Percentiles rank a stretch among this genome's conserved stretches.
phyloP scores from a whole-genome alignment of 78 protist species.

The Cavenderia fasciculata region DNA sequence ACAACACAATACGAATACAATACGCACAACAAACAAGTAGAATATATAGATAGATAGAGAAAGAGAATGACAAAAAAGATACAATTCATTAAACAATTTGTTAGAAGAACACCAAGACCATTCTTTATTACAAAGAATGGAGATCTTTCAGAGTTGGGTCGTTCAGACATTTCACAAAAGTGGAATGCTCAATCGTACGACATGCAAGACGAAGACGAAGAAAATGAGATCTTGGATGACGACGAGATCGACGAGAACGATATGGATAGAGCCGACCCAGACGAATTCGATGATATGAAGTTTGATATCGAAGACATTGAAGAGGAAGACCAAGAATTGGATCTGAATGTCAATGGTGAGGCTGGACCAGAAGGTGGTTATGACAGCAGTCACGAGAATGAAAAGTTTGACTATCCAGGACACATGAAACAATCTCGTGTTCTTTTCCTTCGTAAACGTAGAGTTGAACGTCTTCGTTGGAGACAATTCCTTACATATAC shows the following conservation, averaged over 20 bases:
- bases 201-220: no score
- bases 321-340: no score
- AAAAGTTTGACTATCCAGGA: not conserved
- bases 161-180: no score
- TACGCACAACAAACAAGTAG: no score
- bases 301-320: no score
- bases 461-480: slow-evolving; percentile 11
- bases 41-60: not conserved
- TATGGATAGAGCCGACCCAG: no score
- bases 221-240: no score
- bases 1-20: no score
- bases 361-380: not conserved
- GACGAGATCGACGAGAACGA: no score
- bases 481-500: slow-evolving; percentile 12
- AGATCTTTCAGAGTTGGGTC: not conserved
- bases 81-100: not conserved
- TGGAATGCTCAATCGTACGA: no score
- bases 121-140: not conserved
- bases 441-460: slow-evolving; percentile 5
- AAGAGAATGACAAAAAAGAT: slow-evolving; percentile 4
- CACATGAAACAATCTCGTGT: slow-evolving; percentile 8
- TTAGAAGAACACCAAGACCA: slow-evolving; percentile 8
- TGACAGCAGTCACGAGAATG: slow-evolving; percentile 1
- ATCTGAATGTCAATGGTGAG: no score
- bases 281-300: no score